Conservation (phyloP, 352 stramenopile genomes). For the Phytophthora hybrid region DNA sequence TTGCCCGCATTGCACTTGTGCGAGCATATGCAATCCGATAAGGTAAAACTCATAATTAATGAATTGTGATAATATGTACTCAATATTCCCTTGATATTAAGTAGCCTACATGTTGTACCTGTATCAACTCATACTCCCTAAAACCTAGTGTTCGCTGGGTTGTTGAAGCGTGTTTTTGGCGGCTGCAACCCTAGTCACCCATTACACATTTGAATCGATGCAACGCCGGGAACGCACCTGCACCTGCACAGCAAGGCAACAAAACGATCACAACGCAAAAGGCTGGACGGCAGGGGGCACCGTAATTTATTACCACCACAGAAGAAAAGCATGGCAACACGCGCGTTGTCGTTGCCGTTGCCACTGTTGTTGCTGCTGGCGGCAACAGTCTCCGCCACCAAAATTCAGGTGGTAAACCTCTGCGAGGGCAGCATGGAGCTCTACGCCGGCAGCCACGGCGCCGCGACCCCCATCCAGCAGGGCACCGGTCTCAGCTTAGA, state of each 20-base stretch:
- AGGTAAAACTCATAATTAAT: neutral
- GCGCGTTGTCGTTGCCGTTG: constrained; percentile 14
- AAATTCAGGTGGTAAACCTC: constrained; percentile 54
- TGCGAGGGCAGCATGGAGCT: constrained; percentile 48
- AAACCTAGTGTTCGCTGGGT: neutral
- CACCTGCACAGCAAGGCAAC: constrained; percentile 17
- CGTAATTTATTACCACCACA: neutral
- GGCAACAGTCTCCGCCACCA: constrained; percentile 24
- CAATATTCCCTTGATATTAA: neutral
- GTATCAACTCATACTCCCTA: neutral
- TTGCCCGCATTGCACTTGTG: neutral
- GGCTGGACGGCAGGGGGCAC: constrained; percentile 1
- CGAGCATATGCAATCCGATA: neutral
- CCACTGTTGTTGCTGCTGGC: constrained; percentile 5
- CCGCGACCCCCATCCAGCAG: constrained; percentile 31
- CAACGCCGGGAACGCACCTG: neutral
- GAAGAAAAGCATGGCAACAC: constrained; percentile 10
- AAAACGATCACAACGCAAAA: constrained; percentile 26
- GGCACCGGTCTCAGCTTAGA: constrained; percentile 24
- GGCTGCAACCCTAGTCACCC: constrained; percentile 27
- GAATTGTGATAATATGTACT: neutral
- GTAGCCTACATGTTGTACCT: neutral
- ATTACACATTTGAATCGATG: constrained; percentile 19
- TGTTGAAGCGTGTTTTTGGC: constrained; percentile 7
- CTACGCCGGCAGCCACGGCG: constrained; percentile 38